Evolutionary conservation across 148 eudicot species (phyloP), one percentile per base, ranked within the genome.

Genomic region (Fagopyrum homotropicum): DNA sequence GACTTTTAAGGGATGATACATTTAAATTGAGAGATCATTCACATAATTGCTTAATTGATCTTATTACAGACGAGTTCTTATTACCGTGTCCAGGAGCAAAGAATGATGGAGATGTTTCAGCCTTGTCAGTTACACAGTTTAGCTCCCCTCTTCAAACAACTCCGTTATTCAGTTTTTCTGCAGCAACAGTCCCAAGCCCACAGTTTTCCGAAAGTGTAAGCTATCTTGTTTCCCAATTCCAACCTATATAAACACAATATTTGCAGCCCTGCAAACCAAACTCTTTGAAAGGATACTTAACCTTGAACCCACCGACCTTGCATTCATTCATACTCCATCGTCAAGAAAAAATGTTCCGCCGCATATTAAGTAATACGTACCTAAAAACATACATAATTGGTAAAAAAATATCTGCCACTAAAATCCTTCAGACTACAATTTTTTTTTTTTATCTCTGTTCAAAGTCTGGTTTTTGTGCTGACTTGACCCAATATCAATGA

Each of bases 191-290:
- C 77, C 97, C 99, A 19, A 95, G 93, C 80, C 99, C 99, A 72
- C 91, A 92, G 55, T 95, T 95, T 81, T 90, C 97, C 72, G 99
- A 95, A 86, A 95, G 99, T 81, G 99, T 95, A 85, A 89, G 99
- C 84, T 59, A 66, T 66, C 19, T 17, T 76, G 51, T 61, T 69
- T 15, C 47, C 45, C 29, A 63, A 56, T 69, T 15, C 47, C 45
- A 63, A 63, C 69, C 69, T 29, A 63, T 63, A 29, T 63, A 43
- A 3, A 30, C 22, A 63, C 45, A 63, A 29, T 63, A 30, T 63
- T 63, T 63, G 16, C 29, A 19, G 45, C 44, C 69, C 69, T 35
- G 40, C 40, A 35, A 35, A 59, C 4, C 14, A 1, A 5, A 2
- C 12, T 59, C 66, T 9, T 59, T 59, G 4, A 2, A 35, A 35